phyloP scores from a whole-genome alignment of 2,329 filamentous ascomycete species.

The Zymoseptoria brevis region DNA sequence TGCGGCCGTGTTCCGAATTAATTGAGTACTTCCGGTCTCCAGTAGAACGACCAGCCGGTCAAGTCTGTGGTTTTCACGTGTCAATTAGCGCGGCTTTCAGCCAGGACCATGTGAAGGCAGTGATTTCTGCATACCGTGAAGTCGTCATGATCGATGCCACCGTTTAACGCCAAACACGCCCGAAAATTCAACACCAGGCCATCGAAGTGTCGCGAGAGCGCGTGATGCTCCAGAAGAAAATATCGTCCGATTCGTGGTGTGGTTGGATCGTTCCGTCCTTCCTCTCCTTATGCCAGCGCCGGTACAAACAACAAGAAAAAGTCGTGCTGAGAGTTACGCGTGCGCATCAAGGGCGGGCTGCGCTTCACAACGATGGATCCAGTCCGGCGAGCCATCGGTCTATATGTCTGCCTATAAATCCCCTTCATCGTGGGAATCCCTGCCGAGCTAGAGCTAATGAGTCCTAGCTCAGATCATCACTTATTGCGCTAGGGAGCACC shows the following conservation, averaged over 20 bases:
- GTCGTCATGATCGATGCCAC: constrained; percentile 14
- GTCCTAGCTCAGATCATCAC: not conserved
- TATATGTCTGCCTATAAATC: not conserved
- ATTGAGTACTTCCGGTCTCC: constrained; percentile 90
- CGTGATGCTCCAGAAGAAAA: not conserved
- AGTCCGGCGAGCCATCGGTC: not conserved
- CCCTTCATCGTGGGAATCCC: not conserved
- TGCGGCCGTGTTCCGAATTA: constrained; percentile 94
- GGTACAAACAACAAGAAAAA: not conserved
- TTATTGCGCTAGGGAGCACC: not conserved
- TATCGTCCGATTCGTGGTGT: not conserved
- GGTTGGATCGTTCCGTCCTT: not conserved
- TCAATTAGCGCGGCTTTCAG: constrained; percentile 7
- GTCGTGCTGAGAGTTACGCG: not conserved
- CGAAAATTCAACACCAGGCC: not conserved
- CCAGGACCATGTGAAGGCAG: not conserved
- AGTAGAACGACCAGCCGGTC: constrained; percentile 61
- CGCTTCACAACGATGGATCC: not conserved
- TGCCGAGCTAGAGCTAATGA: not conserved
- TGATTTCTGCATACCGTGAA: constrained; percentile 17
- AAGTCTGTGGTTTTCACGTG: constrained; percentile 26
- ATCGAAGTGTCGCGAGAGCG: constrained; percentile 1
- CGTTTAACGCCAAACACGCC: not conserved
- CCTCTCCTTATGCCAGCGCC: not conserved
- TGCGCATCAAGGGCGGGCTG: not conserved